Percentiles rank a stretch among this genome's conserved stretches.
Conservation (phyloP, 495 filamentous ascomycete species). For the Neurospora tetraspora region DNA sequence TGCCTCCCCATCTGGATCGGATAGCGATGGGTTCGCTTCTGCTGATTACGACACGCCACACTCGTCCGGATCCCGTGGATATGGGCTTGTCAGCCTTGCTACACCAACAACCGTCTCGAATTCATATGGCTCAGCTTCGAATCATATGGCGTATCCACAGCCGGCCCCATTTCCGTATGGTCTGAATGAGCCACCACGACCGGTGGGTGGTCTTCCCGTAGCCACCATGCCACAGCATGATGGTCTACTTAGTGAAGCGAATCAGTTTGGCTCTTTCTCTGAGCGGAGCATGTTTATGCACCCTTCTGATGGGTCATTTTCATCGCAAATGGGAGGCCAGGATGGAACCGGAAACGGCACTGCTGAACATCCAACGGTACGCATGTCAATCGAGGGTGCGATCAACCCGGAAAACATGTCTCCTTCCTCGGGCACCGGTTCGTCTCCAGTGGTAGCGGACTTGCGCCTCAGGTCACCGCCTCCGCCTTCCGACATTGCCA, state of each 20-base stretch:
- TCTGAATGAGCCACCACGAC: background rate
- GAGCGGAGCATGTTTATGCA: constrained; percentile 15
- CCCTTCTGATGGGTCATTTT: constrained; percentile 10
- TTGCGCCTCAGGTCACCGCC: constrained; percentile 36
- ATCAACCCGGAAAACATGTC: constrained; percentile 17
- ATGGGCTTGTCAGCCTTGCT: background rate
- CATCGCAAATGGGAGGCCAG: constrained; percentile 15
- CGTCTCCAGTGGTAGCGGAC: constrained; percentile 10
- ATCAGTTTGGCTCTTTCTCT: constrained; percentile 9
- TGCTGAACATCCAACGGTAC: constrained; percentile 6
- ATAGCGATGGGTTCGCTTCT: constrained; percentile 10
- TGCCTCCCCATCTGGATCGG: constrained; percentile 11
- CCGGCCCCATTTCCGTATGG: constrained; percentile 7
- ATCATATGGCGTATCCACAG: constrained; percentile 10
- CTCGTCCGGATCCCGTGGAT: background rate
- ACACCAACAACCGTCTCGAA: background rate
- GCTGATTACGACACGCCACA: constrained; percentile 6
- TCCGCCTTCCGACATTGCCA: constrained; percentile 37
- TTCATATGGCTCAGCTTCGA: constrained; percentile 4
- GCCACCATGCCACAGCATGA: constrained; percentile 3
- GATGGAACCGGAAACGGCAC: background rate
- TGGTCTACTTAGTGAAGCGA: constrained; percentile 5
- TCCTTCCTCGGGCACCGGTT: constrained; percentile 19
- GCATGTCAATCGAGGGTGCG: constrained; percentile 8
- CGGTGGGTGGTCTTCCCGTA: background rate